Conservation (phyloP, 768 basidiomycete species). For the Tylopilus plumbeoviolaceoides region DNA sequence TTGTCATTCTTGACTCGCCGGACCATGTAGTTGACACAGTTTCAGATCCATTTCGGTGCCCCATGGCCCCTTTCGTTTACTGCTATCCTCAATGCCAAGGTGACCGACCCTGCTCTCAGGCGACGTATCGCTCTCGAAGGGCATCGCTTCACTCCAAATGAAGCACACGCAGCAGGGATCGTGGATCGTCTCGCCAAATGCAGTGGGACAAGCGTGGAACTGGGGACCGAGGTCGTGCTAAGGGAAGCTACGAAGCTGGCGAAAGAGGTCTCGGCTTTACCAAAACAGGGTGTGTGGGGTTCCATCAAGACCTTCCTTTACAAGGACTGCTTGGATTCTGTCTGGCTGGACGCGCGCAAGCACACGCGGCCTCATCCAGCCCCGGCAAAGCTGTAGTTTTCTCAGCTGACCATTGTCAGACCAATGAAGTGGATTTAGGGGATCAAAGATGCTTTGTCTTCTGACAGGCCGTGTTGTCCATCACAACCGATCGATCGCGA, state of each 20-base stretch:
- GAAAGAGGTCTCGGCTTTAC: conserved; percentile 44
- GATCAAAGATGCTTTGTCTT: background rate
- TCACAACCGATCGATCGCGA: conserved; percentile 10
- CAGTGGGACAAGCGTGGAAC: conserved; percentile 39
- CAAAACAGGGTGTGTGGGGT: conserved; percentile 65
- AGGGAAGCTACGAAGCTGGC: conserved; percentile 64
- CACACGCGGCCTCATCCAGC: conserved; percentile 6
- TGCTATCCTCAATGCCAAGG: conserved; percentile 58
- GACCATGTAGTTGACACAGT: background rate
- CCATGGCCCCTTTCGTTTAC: conserved; percentile 72
- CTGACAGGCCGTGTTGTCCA: conserved; percentile 7
- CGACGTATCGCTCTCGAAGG: conserved; percentile 80
- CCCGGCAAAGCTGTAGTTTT: conserved; percentile 16
- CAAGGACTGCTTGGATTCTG: conserved; percentile 45
- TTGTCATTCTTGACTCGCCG: background rate
- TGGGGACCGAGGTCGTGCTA: conserved; percentile 55
- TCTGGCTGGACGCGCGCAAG: conserved; percentile 23
- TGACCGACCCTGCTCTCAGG: conserved; percentile 52
- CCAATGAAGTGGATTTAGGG: conserved; percentile 6
- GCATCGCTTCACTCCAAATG: conserved; percentile 68
- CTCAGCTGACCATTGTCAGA: background rate
- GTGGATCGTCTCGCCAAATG: conserved; percentile 55
- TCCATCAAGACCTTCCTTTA: conserved; percentile 65
- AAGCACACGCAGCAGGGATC: conserved; percentile 62
- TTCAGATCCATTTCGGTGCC: conserved; percentile 77